Base-by-base conservation (phyloP, 192 early-diverging fungal species). In the Backusella tarrabulga region DNA sequence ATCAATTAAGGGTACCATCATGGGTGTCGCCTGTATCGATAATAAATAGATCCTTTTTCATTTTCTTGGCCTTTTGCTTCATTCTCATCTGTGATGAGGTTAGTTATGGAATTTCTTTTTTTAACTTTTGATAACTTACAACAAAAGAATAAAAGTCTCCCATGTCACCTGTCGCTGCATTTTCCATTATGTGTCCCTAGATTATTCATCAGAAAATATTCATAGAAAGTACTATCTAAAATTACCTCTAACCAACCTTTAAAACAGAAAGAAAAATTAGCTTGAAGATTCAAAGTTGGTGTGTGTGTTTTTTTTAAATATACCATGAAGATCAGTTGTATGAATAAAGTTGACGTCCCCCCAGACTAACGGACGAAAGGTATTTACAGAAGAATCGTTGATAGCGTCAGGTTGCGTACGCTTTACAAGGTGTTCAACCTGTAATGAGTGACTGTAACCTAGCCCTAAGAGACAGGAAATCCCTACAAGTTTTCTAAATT, bases 101-200 rank as follows among this genome's bases (percentile, higher is more conserved):
- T n/a, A 23, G 44, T 35, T 15, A 80, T n/a, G 17, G 6, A 5
- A 7, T 17, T 34, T 79, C 5, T n/a, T 35, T 36, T 81, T 15
- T 42, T 0, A 26, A 32, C 32, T 68, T 26, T 70, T 54, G 23
- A 34, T 21, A 40, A 32, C 81, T 34, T 71, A 78, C 79, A n/a
- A 85, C 72, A 76, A 88, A 89, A 12, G 84, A 85, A 52, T 85
- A 80, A 79, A 89, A 87, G 40, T 89, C 88, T 67, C 86, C 88
- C 56, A 86, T 81, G 68, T 89, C 87, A 21, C 81, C 88, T 6
- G 74, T 81, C 81, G 86, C 87, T 4, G 79, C 68, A 15, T 50
- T 72, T 35, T 81, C 83, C 34, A 80, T 70, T 32, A 78, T 17
- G 42, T 84, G 79, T 34, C 82, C 82, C 76, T 52, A 35, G 5